These are phyloP conservation scores for Pythium aquatile DNA, from an alignment of 352 stramenopile genomes.

Conservation along the genomic window DNA sequence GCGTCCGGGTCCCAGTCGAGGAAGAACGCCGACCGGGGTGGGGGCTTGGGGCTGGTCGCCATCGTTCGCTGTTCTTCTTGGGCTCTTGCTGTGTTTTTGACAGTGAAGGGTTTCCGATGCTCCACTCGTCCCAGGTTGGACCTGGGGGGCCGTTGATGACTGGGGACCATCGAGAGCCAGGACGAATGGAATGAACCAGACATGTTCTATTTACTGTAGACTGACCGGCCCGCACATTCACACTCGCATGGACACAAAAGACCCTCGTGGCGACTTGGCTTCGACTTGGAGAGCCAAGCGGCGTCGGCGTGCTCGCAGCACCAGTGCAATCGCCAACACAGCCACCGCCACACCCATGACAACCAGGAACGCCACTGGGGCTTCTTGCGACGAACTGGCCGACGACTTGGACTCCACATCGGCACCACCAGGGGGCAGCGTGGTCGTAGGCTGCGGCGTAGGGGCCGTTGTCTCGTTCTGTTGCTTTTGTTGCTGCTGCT, in stretches of 20 bases:
- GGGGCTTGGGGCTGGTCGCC: too few species aligned
- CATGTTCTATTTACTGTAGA: too few species aligned
- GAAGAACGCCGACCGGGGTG: too few species aligned
- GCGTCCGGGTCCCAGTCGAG: too few species aligned
- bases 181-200: too few species aligned
- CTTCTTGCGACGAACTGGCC: neutral
- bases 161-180: too few species aligned
- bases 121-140: too few species aligned
- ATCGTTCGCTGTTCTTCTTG: too few species aligned
- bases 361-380: neutral
- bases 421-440: constrained; percentile 1
- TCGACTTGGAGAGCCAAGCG: neutral
- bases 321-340: neutral
- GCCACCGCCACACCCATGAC: neutral
- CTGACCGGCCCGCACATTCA: neutral
- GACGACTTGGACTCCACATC: neutral
- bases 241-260: neutral
- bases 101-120: too few species aligned
- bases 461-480: neutral
- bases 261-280: neutral
- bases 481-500: too few species aligned
- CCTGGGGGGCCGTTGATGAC: too few species aligned
- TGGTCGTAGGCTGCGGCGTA: constrained; percentile 17
- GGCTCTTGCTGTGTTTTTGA: too few species aligned
- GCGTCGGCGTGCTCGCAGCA: neutral